Conservation (phyloP, 2,329 filamentous ascomycete genomes). For the Penicillium sp. region DNA sequence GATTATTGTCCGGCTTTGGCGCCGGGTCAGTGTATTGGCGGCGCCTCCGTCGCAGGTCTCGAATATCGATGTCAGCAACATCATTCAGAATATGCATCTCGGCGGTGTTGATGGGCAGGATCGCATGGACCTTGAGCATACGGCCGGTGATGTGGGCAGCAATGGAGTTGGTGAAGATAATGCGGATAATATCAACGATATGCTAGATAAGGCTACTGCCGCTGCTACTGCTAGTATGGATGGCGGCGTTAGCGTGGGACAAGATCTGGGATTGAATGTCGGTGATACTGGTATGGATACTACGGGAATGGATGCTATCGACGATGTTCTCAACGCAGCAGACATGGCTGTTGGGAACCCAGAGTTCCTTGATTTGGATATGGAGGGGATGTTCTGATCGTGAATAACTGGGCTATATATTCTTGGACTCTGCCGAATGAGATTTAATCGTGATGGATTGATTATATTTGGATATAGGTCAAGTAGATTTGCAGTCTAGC, state of each 20-base stretch:
- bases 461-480: not conserved
- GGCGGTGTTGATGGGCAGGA: constrained; percentile 37
- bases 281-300: constrained; percentile 37
- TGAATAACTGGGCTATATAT: not conserved
- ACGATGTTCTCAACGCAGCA: constrained; percentile 49
- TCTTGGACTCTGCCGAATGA: no score
- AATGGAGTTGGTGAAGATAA: constrained; percentile 29
- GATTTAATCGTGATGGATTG: not conserved
- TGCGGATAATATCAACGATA: constrained; percentile 42
- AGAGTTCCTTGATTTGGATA: constrained; percentile 50
- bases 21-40: constrained; percentile 48
- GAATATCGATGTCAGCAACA: constrained; percentile 48
- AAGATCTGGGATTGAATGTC: constrained; percentile 32
- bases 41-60: constrained; percentile 43
- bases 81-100: constrained; percentile 49
- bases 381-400: constrained; percentile 49
- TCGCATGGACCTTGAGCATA: constrained; percentile 38
- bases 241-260: constrained; percentile 23
- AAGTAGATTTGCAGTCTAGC: not conserved
- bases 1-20: constrained; percentile 49
- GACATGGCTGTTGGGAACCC: constrained; percentile 50
- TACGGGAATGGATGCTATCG: constrained; percentile 46
- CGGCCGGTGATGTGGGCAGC: constrained; percentile 17
- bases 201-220: constrained; percentile 44
- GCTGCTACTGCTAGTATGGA: constrained; percentile 41